Base-by-base conservation (phyloP, 305 asterid species). In the Ilex paraguariensis region DNA sequence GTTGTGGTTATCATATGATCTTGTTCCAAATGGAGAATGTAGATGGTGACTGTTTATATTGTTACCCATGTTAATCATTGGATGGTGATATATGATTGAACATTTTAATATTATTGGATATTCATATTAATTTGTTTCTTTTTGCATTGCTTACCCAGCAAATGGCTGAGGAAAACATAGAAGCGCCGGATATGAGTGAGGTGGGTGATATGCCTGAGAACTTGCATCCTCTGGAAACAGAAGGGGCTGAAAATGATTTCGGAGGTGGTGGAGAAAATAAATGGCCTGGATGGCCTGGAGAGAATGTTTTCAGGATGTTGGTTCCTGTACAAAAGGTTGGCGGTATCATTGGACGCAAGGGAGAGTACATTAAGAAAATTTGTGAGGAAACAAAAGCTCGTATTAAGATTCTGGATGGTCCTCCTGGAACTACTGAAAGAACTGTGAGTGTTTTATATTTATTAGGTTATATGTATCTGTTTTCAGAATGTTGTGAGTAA, bases 271-370 rank as follows among this genome's bases (percentile, higher is more conserved):
- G 77, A 52, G 81, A 74, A 31, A 90, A 87, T 48, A 92, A 78
- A 76, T 92, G 98, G 98, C 97, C 96, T 28, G 98, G 98, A 31
- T 92, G 98, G 98, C 98, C 98, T 44, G 98, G 98, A 59, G 95
- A 90, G 80, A 85, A 82, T 46, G 77, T 93, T 46, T 93, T 93
- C 69, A 79, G 98, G 69, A 84, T 93, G 77, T 59, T 93, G 78
- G 95, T 93, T 7, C 97, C 99, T 65, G 83, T 91, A 28, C 94
- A 87, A 65, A 93, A 87, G 82, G 96, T 93, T 68, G 99, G 96
- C 50, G 71, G 95, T 56, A 88, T 93, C 66, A 93, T 93, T 80
- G 99, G 99, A 49, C 96, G 95, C 55, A 87, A 93, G 73, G 99
- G 99, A 60, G 99, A 90, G 76, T 86, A 66, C 73, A 86, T 93